These are phyloP conservation scores for Datura wrightii DNA, from an alignment of 257 asterid species.

Conservation along the genomic window DNA sequence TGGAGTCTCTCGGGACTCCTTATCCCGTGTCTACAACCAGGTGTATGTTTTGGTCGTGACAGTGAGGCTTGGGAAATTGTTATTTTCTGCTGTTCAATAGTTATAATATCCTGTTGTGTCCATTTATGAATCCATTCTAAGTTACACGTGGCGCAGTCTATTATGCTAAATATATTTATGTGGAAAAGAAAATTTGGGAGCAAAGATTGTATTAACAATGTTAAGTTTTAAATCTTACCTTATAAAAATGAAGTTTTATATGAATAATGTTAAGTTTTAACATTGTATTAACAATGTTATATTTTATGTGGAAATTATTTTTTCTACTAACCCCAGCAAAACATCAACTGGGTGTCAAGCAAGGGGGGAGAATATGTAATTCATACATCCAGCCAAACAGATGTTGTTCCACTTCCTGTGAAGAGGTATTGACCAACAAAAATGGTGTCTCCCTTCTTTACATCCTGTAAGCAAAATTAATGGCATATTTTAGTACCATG, in stretches of 20 bases:
- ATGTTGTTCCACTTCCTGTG: conserved; percentile 90
- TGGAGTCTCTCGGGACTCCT: too few species aligned
- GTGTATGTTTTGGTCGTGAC: too few species aligned
- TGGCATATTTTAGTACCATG: conserved; percentile 15
- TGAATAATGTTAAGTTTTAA: background rate
- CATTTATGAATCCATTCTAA: too few species aligned
- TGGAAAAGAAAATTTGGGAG: background rate
- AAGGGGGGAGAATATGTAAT: background rate
- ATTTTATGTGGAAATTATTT: background rate
- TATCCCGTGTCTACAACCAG: too few species aligned
- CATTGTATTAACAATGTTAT: background rate
- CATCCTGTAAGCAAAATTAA: conserved; percentile 57
- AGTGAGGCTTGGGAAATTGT: too few species aligned
- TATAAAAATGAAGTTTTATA: too few species aligned
- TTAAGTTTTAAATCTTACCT: too few species aligned
- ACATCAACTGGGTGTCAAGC: background rate
- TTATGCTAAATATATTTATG: too few species aligned
- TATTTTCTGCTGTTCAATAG: too few species aligned
- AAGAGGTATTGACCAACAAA: conserved; percentile 88
- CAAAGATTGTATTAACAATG: background rate
- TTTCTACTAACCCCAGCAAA: background rate
- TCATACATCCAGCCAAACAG: conserved; percentile 91
- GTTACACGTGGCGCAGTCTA: too few species aligned
- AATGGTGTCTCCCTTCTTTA: conserved; percentile 83
- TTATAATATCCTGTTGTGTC: too few species aligned